A percentile compares a stretch with the other conserved stretches of the same genome.
phyloP scores from a whole-genome alignment of 2,329 filamentous ascomycete species.

The Drechslerella stenobrocha region DNA sequence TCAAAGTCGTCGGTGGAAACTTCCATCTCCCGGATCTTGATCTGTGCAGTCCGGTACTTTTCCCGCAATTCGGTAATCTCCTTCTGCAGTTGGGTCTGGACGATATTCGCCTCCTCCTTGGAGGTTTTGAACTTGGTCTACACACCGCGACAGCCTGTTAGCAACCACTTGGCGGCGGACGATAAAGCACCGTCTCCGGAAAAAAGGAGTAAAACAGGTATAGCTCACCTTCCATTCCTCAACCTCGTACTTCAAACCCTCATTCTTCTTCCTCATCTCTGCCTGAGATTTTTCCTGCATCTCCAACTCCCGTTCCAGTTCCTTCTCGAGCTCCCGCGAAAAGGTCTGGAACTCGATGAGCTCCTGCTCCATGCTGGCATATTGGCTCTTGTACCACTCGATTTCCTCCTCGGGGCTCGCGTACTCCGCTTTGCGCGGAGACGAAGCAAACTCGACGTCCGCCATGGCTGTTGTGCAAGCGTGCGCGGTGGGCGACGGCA shows the following conservation, averaged over 20 bases:
- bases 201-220: conserved; percentile 10
- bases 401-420: conserved; percentile 69
- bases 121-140: conserved; percentile 95
- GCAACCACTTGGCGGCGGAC: not conserved
- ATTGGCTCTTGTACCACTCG: conserved; percentile 96
- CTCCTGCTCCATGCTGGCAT: conserved; percentile 84
- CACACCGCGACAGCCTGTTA: conserved; percentile 29
- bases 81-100: conserved; percentile 86
- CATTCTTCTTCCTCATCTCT: conserved; percentile 80
- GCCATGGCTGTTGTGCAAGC: conserved; percentile 20
- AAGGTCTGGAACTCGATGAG: conserved; percentile 89
- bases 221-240: conserved; percentile 92
- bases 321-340: conserved; percentile 88
- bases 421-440: conserved; percentile 40
- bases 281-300: conserved; percentile 92
- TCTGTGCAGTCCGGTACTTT: conserved; percentile 74
- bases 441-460: conserved; percentile 34
- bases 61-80: conserved; percentile 92
- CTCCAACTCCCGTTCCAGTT: conserved; percentile 94
- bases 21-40: conserved; percentile 89
- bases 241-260: conserved; percentile 81
- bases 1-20: conserved; percentile 99
- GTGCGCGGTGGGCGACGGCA: not conserved
- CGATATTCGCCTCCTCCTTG: conserved; percentile 80
- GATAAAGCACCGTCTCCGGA: not conserved